Evolutionary conservation across 306 rosid genomes (phyloP).

Genomic region (Ceratonia siliqua): DNA sequence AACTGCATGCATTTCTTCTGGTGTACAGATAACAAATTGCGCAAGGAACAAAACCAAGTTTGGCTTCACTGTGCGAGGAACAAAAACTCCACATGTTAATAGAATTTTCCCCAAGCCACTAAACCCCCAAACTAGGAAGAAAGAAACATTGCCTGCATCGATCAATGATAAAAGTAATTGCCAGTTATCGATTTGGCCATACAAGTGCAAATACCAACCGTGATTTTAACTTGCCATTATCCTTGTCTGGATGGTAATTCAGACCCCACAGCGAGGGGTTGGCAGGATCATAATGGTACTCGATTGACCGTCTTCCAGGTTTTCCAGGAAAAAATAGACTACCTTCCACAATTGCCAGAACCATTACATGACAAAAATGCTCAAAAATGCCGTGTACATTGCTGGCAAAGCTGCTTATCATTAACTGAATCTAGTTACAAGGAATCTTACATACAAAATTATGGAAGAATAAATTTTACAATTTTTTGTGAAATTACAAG

Average conservation of each 20-base stretch:
- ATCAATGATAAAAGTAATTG: too few relatives aligned
- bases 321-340: too few relatives aligned
- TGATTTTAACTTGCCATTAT: too few relatives aligned
- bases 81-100: background rate
- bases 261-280: background rate
- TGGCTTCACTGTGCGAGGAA: background rate
- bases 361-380: slow-evolving; percentile 20
- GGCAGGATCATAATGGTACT: background rate
- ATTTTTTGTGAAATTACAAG: slow-evolving; percentile 34
- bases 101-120: background rate
- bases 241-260: background rate
- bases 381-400: slow-evolving; percentile 25
- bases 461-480: slow-evolving; percentile 44
- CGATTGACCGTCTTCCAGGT: background rate
- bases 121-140: too few relatives aligned
- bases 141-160: too few relatives aligned
- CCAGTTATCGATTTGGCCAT: background rate
- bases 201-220: background rate
- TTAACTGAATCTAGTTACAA: slow-evolving; percentile 49
- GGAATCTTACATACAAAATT: slow-evolving; percentile 58
- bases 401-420: slow-evolving; percentile 53
- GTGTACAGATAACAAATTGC: background rate
- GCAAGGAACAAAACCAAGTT: background rate
- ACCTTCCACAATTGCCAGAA: background rate
- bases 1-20: background rate